Conservation (phyloP, 352 stramenopile species). For the Globisporangium heterothallicum region DNA sequence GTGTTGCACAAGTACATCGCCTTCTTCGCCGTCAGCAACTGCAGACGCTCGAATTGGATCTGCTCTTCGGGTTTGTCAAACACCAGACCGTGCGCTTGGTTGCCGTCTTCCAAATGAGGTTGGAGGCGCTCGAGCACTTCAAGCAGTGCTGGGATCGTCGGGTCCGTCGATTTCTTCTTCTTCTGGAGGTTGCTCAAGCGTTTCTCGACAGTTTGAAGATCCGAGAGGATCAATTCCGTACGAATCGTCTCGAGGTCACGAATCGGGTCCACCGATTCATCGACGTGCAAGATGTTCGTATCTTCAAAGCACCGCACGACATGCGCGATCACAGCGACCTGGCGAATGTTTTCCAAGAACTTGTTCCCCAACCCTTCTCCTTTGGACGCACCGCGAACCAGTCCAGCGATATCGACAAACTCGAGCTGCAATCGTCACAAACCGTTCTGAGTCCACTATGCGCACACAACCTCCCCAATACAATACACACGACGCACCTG, state of each 20-base stretch:
- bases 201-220: conserved; percentile 77
- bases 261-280: conserved; percentile 93
- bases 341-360: conserved; percentile 84
- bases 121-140: conserved; percentile 56
- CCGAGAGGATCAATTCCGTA: conserved; percentile 93
- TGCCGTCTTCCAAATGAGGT: conserved; percentile 81
- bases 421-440: conserved; percentile 46
- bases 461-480: conserved; percentile 1
- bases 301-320: conserved; percentile 98
- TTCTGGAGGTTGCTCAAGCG: conserved; percentile 55
- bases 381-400: conserved; percentile 75
- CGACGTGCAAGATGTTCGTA: conserved; percentile 97
- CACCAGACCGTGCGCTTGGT: conserved; percentile 42
- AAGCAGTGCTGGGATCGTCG: conserved; percentile 41
- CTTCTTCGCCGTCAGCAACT: conserved; percentile 89
- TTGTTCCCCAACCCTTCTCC: conserved; percentile 85
- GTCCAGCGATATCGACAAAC: conserved; percentile 84
- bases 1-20: conserved; percentile 98
- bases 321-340: conserved; percentile 78
- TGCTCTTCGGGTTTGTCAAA: conserved; percentile 86
- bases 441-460: neutral
- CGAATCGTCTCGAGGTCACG: conserved; percentile 98
- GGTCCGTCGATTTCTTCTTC: conserved; percentile 75
- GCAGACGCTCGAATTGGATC: conserved; percentile 72
- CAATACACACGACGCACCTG: conserved; percentile 21